phyloP scores from a whole-genome alignment of 2,329 filamentous ascomycete species.

The Colletotrichum spinosum region DNA sequence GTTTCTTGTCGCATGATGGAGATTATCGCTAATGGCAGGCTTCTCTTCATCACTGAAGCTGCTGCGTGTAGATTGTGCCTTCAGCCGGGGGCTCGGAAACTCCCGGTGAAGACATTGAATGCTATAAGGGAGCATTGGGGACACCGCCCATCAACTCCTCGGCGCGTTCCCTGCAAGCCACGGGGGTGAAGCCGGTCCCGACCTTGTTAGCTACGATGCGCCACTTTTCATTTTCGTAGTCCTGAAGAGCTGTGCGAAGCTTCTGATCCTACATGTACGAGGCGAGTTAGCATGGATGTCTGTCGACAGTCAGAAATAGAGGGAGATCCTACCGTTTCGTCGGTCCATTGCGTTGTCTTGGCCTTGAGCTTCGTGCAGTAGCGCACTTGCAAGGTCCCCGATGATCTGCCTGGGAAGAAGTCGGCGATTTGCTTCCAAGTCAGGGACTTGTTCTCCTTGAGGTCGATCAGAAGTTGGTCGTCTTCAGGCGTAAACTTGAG shows the following conservation, averaged over 20 bases:
- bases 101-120: conserved; percentile 65
- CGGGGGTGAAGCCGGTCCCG: conserved; percentile 88
- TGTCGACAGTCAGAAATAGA: background rate
- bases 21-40: conserved; percentile 34
- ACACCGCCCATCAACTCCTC: conserved; percentile 62
- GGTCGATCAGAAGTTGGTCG: conserved; percentile 85
- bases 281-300: conserved; percentile 32
- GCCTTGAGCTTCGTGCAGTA: conserved; percentile 97
- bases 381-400: conserved; percentile 90
- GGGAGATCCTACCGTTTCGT: conserved; percentile 81
- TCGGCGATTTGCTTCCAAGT: conserved; percentile 99
- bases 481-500: conserved; percentile 95
- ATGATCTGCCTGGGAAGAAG: conserved; percentile 92
- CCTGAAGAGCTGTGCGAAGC: conserved; percentile 79
- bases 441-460: conserved; percentile 94
- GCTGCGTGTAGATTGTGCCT: conserved; percentile 60
- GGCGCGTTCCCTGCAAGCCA: conserved; percentile 86
- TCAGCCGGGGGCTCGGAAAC: conserved; percentile 57
- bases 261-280: conserved; percentile 74
- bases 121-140: conserved; percentile 62
- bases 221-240: conserved; percentile 94
- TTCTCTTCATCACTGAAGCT: conserved; percentile 48
- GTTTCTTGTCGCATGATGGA: conserved; percentile 36
- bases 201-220: conserved; percentile 91
- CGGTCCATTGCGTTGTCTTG: conserved; percentile 93